Percentiles rank a stretch among this genome's conserved stretches.
Evolutionary conservation across 495 filamentous ascomycete genomes (phyloP).

Genomic region (Daldinia caldariorum): DNA sequence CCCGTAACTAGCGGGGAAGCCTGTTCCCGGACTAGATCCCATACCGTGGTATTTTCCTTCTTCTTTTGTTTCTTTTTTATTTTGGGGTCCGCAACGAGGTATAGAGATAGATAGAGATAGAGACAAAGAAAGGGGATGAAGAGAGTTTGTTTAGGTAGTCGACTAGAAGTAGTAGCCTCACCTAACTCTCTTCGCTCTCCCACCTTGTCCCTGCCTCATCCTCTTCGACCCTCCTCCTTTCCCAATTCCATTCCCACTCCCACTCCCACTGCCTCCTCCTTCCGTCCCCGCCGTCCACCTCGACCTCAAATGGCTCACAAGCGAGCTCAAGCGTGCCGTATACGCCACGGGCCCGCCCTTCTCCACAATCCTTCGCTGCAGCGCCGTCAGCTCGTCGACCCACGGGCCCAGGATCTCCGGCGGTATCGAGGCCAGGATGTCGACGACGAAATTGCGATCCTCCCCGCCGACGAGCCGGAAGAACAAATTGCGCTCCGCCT

Average conservation of each 20-base stretch:
- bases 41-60: background rate
- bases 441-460: conserved; percentile 52
- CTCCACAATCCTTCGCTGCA: conserved; percentile 26
- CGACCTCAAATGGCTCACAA: conserved; percentile 18
- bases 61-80: background rate
- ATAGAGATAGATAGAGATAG: background rate
- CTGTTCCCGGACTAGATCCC: background rate
- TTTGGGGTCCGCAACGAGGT: background rate
- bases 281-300: background rate
- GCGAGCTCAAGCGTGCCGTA: conserved; percentile 21
- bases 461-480: conserved; percentile 51
- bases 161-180: background rate
- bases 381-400: conserved; percentile 33
- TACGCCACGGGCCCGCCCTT: conserved; percentile 30
- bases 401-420: conserved; percentile 36
- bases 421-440: conserved; percentile 51
- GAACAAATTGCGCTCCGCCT: conserved; percentile 52
- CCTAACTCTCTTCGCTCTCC: conserved; percentile 30
- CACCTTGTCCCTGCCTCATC: conserved; percentile 15
- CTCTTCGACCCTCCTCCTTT: conserved; percentile 19
- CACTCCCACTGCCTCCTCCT: no score
- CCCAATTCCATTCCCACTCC: background rate
- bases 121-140: background rate
- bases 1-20: background rate
- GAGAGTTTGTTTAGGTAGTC: no score